phyloP scores from a whole-genome alignment of 2,329 filamentous ascomycete genomes.

The Ophiocordyceps australis region DNA sequence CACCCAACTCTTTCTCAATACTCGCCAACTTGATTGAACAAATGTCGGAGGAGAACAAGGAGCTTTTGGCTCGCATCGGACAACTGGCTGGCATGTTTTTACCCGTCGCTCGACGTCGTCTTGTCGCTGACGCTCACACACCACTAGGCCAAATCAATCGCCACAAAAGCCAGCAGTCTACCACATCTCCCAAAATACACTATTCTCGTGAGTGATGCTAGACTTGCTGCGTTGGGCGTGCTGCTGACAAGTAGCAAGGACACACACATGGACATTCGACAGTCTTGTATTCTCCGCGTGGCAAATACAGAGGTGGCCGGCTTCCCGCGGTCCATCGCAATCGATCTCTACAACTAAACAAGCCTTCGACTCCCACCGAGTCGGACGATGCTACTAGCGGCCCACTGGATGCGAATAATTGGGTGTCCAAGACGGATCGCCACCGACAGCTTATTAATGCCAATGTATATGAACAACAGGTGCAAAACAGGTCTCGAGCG shows the following conservation, averaged over 20 bases:
- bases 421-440: constrained; percentile 57
- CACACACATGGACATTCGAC: constrained; percentile 13
- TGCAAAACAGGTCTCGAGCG: constrained; percentile 47
- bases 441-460: constrained; percentile 74
- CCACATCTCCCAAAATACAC: no score
- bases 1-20: no score
- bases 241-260: no score
- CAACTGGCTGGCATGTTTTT: constrained; percentile 25
- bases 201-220: no score
- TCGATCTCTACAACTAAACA: constrained; percentile 47
- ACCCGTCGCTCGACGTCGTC: not conserved
- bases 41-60: constrained; percentile 31
- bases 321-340: constrained; percentile 21
- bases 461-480: constrained; percentile 57
- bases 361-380: constrained; percentile 13
- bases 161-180: constrained; percentile 51
- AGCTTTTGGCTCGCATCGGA: constrained; percentile 34
- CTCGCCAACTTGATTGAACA: no score
- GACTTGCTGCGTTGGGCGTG: no score
- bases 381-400: constrained; percentile 15
- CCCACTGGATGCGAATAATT: no score
- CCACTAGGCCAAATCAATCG: constrained; percentile 57
- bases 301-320: constrained; percentile 17
- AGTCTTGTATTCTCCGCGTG: constrained; percentile 14
- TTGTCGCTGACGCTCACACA: constrained; percentile 7